A percentile compares a stretch with the other conserved stretches of the same genome.
Conservation (phyloP, 805 yeast genomes). For the Teunomyces pallodes region DNA sequence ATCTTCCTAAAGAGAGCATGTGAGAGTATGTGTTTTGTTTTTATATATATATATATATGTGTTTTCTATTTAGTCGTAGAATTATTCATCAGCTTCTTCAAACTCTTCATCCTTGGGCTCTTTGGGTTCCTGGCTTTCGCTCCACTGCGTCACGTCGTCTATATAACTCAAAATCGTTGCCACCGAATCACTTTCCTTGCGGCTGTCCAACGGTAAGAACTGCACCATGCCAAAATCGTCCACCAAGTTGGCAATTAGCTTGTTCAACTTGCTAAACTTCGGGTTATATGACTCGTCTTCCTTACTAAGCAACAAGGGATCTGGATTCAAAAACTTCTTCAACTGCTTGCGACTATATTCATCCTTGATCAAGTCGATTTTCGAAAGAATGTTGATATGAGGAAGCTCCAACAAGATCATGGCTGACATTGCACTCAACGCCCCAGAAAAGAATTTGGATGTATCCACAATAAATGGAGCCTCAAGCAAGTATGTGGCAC, state of each 20-base stretch:
- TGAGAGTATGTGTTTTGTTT: too few relatives aligned
- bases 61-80: neutral
- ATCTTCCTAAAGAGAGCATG: too few relatives aligned
- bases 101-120: slow-evolving; percentile 60
- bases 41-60: too few relatives aligned
- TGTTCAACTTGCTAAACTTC: slow-evolving; percentile 68
- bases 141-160: slow-evolving; percentile 98
- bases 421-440: slow-evolving; percentile 95
- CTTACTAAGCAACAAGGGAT: slow-evolving; percentile 68
- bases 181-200: slow-evolving; percentile 67
- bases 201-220: slow-evolving; percentile 80
- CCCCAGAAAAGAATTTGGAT: slow-evolving; percentile 92
- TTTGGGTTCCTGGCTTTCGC: slow-evolving; percentile 93
- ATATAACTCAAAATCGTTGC: slow-evolving; percentile 84
- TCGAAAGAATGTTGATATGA: slow-evolving; percentile 86
- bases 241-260: slow-evolving; percentile 81
- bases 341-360: slow-evolving; percentile 72
- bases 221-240: slow-evolving; percentile 99
- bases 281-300: slow-evolving; percentile 40
- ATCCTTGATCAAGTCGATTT: slow-evolving; percentile 81
- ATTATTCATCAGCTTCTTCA: slow-evolving; percentile 7
- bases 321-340: slow-evolving; percentile 86
- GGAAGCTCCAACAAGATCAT: slow-evolving; percentile 95
- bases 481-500: slow-evolving; percentile 90
- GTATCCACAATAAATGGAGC: slow-evolving; percentile 91